Conservation (phyloP, 2,329 filamentous ascomycete species). For the Epichloe sibirici region DNA sequence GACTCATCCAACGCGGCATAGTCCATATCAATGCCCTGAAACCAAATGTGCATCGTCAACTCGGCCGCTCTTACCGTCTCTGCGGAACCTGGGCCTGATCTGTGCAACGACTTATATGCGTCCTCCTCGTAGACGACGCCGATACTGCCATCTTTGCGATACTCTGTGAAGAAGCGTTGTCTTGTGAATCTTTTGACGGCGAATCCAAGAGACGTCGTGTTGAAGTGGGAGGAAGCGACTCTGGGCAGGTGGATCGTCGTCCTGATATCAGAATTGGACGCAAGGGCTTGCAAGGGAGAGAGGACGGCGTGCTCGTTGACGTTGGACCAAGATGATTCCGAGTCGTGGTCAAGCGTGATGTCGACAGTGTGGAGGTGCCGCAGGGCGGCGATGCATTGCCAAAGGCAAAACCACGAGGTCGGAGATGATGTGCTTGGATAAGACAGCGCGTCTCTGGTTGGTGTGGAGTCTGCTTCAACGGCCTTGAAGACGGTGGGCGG, state of each 20-base stretch:
- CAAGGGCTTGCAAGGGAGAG: neutral
- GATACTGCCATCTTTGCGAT: slow-evolving; percentile 4
- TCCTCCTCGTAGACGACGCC: slow-evolving; percentile 7
- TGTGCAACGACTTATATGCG: slow-evolving; percentile 2
- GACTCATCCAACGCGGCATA: slow-evolving; percentile 1
- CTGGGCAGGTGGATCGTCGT: slow-evolving; percentile 1
- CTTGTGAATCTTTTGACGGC: neutral
- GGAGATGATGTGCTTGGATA: neutral
- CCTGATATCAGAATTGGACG: neutral
- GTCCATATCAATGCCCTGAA: slow-evolving; percentile 5
- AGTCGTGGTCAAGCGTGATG: slow-evolving; percentile 6
- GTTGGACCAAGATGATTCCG: slow-evolving; percentile 4
- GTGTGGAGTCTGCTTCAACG: neutral
- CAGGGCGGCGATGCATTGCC: slow-evolving; percentile 1
- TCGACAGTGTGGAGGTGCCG: slow-evolving; percentile 1
- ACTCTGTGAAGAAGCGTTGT: slow-evolving; percentile 5
- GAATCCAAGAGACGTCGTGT: neutral
- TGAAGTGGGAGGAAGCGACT: neutral
- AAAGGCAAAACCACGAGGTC: neutral
- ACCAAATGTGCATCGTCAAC: slow-evolving; percentile 6
- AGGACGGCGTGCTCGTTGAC: slow-evolving; percentile 5
- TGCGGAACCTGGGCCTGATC: neutral
- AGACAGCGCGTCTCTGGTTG: neutral
- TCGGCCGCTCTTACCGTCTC: slow-evolving; percentile 3
- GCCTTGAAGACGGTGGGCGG: neutral